A percentile compares a stretch with the other conserved stretches of the same genome.
Conservation (phyloP, 768 basidiomycete species). For the Xerocomellus intermedius region DNA sequence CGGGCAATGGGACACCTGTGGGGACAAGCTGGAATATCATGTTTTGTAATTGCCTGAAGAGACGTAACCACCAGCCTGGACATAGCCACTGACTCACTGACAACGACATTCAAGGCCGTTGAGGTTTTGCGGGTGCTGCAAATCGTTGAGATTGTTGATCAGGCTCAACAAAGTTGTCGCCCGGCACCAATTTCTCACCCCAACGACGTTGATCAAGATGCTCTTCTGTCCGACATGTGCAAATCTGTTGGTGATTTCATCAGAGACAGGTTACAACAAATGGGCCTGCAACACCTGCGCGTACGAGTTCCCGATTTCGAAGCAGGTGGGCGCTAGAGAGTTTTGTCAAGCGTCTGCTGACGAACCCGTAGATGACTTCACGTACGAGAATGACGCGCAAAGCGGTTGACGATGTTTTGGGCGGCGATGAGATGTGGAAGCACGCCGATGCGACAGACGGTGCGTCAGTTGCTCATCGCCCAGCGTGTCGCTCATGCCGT, state of each 20-base stretch:
- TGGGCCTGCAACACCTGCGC: slow-evolving; percentile 94
- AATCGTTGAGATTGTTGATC: background rate
- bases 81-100: too few relatives aligned
- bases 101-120: too few relatives aligned
- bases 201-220: slow-evolving; percentile 36
- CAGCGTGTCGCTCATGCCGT: background rate
- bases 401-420: slow-evolving; percentile 92
- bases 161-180: background rate
- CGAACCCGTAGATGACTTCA: slow-evolving; percentile 75
- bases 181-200: background rate
- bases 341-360: background rate
- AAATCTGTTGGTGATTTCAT: slow-evolving; percentile 78
- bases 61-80: too few relatives aligned
- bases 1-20: background rate
- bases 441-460: slow-evolving; percentile 88
- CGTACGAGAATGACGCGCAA: slow-evolving; percentile 85
- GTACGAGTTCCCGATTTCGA: slow-evolving; percentile 68
- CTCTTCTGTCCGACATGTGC: slow-evolving; percentile 94
- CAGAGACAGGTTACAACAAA: slow-evolving; percentile 81
- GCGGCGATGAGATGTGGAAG: slow-evolving; percentile 91
- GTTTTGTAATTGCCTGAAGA: too few relatives aligned
- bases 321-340: slow-evolving; percentile 15
- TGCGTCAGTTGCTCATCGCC: slow-evolving; percentile 28
- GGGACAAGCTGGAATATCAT: too few relatives aligned
- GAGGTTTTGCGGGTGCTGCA: background rate